phyloP scores from a whole-genome alignment of 805 yeast genomes.

The Ogataea philodendri region DNA sequence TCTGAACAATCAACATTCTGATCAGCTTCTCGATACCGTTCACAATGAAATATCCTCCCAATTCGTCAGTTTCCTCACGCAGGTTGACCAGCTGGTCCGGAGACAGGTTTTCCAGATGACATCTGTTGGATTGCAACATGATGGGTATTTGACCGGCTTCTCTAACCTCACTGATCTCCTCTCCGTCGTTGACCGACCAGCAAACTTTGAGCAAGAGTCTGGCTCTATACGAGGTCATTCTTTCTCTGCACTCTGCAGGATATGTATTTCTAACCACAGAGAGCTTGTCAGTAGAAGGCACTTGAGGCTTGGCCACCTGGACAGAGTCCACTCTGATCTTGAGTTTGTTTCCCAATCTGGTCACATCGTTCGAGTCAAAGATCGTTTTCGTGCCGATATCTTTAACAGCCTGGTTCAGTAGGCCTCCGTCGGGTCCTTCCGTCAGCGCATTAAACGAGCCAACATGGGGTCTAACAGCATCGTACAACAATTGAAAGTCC shows the following conservation, averaged over 20 bases:
- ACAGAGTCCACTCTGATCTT: slow-evolving; percentile 84
- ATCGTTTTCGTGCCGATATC: slow-evolving; percentile 87
- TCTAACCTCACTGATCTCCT: slow-evolving; percentile 74
- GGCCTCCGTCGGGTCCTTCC: slow-evolving; percentile 82
- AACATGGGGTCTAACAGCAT: slow-evolving; percentile 92
- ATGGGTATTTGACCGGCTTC: slow-evolving; percentile 91
- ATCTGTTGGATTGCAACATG: slow-evolving; percentile 87
- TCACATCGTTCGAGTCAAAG: slow-evolving; percentile 73
- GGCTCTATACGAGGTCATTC: slow-evolving; percentile 79
- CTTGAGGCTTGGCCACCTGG: slow-evolving; percentile 80
- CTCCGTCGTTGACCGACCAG: slow-evolving; percentile 88
- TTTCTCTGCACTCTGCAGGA: slow-evolving; percentile 89
- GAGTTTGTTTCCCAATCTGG: slow-evolving; percentile 80
- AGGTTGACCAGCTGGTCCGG: slow-evolving; percentile 76
- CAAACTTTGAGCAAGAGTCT: slow-evolving; percentile 72
- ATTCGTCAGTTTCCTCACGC: slow-evolving; percentile 91
- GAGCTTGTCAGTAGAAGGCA: slow-evolving; percentile 65
- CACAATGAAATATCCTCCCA: slow-evolving; percentile 94
- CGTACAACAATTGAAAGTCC: slow-evolving; percentile 76
- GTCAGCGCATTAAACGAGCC: slow-evolving; percentile 96
- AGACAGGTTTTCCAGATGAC: slow-evolving; percentile 81
- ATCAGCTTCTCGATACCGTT: slow-evolving; percentile 96
- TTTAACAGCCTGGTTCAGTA: slow-evolving; percentile 77
- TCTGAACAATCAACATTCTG: slow-evolving; percentile 96
- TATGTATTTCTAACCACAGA: slow-evolving; percentile 74